phyloP scores from a whole-genome alignment of 129 eudicot genomes.

The Centrapalus pauciflorus region DNA sequence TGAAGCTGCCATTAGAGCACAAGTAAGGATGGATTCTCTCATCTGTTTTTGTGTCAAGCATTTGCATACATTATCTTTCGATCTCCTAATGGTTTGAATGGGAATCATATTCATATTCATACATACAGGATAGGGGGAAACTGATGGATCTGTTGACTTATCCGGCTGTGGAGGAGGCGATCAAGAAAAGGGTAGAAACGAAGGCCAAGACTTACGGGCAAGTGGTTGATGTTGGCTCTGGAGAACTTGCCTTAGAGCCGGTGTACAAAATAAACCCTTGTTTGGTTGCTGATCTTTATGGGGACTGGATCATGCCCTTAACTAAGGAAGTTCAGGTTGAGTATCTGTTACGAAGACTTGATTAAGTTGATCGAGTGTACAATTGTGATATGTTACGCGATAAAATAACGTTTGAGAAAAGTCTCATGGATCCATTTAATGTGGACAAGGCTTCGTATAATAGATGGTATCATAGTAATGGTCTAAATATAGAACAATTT shows the following conservation, averaged over 20 bases:
- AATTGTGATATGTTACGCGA: background rate
- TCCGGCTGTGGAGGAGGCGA: conserved; percentile 62
- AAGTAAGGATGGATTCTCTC: conserved; percentile 31
- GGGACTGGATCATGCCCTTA: conserved; percentile 87
- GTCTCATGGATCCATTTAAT: too few species aligned
- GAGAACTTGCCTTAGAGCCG: conserved; percentile 28
- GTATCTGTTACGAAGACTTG: conserved; percentile 76
- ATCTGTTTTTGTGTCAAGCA: background rate
- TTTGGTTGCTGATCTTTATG: conserved; percentile 72
- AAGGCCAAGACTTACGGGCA: conserved; percentile 74
- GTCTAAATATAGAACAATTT: too few species aligned
- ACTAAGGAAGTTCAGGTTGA: conserved; percentile 78
- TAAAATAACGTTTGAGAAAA: background rate
- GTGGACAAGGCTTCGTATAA: too few species aligned
- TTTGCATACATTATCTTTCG: background rate
- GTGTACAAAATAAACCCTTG: conserved; percentile 76
- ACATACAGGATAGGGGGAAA: conserved; percentile 44
- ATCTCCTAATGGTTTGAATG: background rate
- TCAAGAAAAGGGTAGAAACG: conserved; percentile 57
- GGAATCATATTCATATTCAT: too few species aligned
- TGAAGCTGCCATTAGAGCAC: conserved; percentile 61
- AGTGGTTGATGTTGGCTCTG: conserved; percentile 26
- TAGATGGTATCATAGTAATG: too few species aligned
- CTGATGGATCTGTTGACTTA: conserved; percentile 72
- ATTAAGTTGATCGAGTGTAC: conserved; percentile 14